Evolutionary conservation across 2,329 filamentous ascomycete species (phyloP).

Genomic region (Fusarium luffae): DNA sequence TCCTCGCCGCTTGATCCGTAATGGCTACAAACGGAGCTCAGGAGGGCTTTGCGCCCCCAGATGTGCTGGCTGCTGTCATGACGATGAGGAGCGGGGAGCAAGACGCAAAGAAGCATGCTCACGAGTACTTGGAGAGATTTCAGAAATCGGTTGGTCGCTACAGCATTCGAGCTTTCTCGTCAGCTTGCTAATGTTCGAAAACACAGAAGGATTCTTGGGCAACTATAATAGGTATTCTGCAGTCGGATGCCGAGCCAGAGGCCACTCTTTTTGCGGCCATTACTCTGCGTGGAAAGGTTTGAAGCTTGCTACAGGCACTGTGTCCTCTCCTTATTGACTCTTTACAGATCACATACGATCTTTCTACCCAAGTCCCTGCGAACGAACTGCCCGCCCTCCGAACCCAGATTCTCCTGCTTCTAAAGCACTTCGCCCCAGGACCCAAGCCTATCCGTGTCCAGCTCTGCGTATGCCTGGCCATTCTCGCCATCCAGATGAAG

Average conservation of each 20-base stretch:
- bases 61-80: constrained; percentile 85
- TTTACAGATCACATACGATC: constrained; percentile 92
- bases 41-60: constrained; percentile 78
- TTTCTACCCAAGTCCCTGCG: constrained; percentile 82
- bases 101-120: constrained; percentile 86
- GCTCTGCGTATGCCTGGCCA: constrained; percentile 93
- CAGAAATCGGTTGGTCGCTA: constrained; percentile 87
- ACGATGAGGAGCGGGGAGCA: constrained; percentile 91
- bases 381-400: constrained; percentile 80
- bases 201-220: constrained; percentile 90
- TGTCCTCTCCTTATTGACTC: constrained; percentile 1
- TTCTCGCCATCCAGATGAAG: constrained; percentile 95
- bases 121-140: constrained; percentile 91
- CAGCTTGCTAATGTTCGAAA: constrained; percentile 20
- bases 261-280: constrained; percentile 96
- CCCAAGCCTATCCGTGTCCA: constrained; percentile 89
- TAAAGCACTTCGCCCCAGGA: constrained; percentile 83
- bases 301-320: neutral
- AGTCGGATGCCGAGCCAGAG: constrained; percentile 82
- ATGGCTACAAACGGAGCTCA: constrained; percentile 76
- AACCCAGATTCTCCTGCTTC: constrained; percentile 82
- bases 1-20: constrained; percentile 35
- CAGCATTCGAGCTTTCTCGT: neutral
- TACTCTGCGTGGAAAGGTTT: constrained; percentile 96
- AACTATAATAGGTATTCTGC: constrained; percentile 85